A percentile compares a stretch with the other conserved stretches of the same genome.
Conservation (phyloP, 2,329 filamentous ascomycete genomes). For the Aspergillus terreus region DNA sequence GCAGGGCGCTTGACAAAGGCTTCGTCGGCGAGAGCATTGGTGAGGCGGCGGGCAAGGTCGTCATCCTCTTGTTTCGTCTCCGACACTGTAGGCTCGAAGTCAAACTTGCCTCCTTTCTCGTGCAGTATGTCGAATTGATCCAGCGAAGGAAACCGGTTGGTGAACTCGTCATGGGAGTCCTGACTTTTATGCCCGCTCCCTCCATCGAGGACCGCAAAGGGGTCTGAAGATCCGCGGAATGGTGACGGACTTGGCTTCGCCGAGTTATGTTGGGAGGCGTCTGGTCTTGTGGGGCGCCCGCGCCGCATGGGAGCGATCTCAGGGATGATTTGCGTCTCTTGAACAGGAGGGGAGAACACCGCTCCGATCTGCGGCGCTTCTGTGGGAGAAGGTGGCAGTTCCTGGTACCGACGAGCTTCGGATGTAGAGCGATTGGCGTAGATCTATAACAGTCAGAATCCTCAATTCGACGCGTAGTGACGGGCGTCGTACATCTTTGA, state of each 20-base stretch:
- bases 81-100: conserved; percentile 63
- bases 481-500: conserved; percentile 71
- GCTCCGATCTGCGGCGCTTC: conserved; percentile 68
- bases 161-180: conserved; percentile 69
- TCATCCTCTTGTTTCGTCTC: conserved; percentile 44
- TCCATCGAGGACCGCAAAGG: conserved; percentile 84
- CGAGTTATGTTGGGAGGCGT: conserved; percentile 42
- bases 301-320: conserved; percentile 92
- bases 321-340: conserved; percentile 70
- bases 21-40: conserved; percentile 77
- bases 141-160: conserved; percentile 79
- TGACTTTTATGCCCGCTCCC: conserved; percentile 47
- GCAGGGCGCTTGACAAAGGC: conserved; percentile 61
- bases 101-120: conserved; percentile 77
- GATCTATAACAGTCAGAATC: conserved; percentile 51
- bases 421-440: conserved; percentile 63
- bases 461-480: neutral
- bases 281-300: conserved; percentile 63
- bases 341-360: conserved; percentile 71
- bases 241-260: conserved; percentile 65
- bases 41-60: conserved; percentile 62
- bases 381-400: conserved; percentile 55
- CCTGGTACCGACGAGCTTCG: conserved; percentile 59
- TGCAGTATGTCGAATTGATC: conserved; percentile 91
- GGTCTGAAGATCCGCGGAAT: conserved; percentile 69